Base-by-base conservation (phyloP, 2,329 filamentous ascomycete species). In the Karstenula rhodostoma region DNA sequence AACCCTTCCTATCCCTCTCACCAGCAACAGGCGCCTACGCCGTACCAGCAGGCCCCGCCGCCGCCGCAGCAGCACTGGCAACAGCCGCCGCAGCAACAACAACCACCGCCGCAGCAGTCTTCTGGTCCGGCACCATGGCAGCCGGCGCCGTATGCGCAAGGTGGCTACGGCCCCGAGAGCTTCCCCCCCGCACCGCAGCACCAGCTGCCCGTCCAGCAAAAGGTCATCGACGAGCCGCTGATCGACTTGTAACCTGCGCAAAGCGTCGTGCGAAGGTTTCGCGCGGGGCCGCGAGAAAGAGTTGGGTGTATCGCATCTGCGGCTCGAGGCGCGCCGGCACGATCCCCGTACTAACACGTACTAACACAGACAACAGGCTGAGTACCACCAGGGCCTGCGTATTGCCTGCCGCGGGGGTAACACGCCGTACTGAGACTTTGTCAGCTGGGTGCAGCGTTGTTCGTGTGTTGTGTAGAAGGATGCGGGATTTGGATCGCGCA, bases 201-300 rank as follows among this genome's bases (percentile, higher is more conserved):
- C 74, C 83, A 86, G 40, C 48, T 72, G 13, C 69, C 67, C 29
- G 87, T 86, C 55, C 73, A 77, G 57, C 78, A 81, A 44, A 80
- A 84, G 67, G 84, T 81, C 0, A 84, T 90, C 49, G 91, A 94
- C 77, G 92, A 94, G 78, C 90, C 88, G 60, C 79, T 95, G 71
- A 95, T 95, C 77, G 92, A 95, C 77, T 82, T 94, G 63, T 94
- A 77, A 58, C 37, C 9, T 22, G 12, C 29, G 17, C 27, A 13
- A 13, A 13, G 13, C 17, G 29, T 15, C 23, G 46, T 32, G 23
- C 2, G 17, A 8, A 15, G 7, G 23, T 33, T 5, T 13, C 5
- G 1, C 3, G 23, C 19, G n/a, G 23, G 13, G n/a, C 7, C 4
- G 13, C 10, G 2, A 19, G 8, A 25, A 10, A 19, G 42, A 4